These are phyloP conservation scores for Phlebiopsis flavidoalba DNA, from an alignment of 768 basidiomycete genomes.

Conservation along the genomic window DNA sequence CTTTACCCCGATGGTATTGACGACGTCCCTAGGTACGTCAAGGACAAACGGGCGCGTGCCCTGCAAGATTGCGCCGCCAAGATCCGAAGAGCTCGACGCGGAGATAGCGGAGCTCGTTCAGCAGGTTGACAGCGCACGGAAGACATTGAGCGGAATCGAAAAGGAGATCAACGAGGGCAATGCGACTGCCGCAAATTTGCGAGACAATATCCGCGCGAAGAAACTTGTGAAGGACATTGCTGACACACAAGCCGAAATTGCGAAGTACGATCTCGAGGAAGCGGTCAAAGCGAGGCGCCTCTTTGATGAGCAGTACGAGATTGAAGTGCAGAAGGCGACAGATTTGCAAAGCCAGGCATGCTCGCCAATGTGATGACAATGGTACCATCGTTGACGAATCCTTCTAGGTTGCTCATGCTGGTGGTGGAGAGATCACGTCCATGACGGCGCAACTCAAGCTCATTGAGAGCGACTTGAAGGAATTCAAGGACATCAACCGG, in stretches of 20 bases:
- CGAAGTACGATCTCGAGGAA: slow-evolving; percentile 74
- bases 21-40: slow-evolving; percentile 65
- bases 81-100: slow-evolving; percentile 43
- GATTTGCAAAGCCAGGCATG: slow-evolving; percentile 62
- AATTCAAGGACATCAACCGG: slow-evolving; percentile 84
- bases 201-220: slow-evolving; percentile 80
- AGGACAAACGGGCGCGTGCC: slow-evolving; percentile 56
- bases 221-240: slow-evolving; percentile 62
- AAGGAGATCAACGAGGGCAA: slow-evolving; percentile 77
- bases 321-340: slow-evolving; percentile 68
- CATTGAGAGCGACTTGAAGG: slow-evolving; percentile 66
- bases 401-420: slow-evolving; percentile 68
- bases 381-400: neutral
- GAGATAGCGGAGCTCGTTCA: slow-evolving; percentile 38
- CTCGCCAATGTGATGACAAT: neutral
- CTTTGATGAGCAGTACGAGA: slow-evolving; percentile 76
- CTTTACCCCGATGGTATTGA: slow-evolving; percentile 36
- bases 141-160: slow-evolving; percentile 53
- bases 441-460: slow-evolving; percentile 60
- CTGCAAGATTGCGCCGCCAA: slow-evolving; percentile 54
- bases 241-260: slow-evolving; percentile 65
- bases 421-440: slow-evolving; percentile 77
- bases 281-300: slow-evolving; percentile 79
- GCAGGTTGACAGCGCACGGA: slow-evolving; percentile 36
- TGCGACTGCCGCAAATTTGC: slow-evolving; percentile 61